Conservation (phyloP, 805 yeast genomes). For the Yamadazyma olivae region DNA sequence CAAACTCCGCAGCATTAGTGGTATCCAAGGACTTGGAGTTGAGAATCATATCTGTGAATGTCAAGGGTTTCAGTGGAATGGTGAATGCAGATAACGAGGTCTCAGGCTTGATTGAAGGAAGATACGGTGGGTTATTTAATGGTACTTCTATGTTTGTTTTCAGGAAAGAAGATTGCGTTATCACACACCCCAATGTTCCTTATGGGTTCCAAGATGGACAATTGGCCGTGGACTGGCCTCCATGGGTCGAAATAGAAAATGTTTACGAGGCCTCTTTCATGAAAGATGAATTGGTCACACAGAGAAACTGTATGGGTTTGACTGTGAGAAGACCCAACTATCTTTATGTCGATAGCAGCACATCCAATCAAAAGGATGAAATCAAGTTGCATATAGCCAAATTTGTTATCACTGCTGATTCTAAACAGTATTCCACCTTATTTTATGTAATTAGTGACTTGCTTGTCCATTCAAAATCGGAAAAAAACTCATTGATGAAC, state of each 20-base stretch:
- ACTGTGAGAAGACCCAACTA: conserved; percentile 51
- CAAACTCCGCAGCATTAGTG: conserved; percentile 47
- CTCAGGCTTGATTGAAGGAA: conserved; percentile 47
- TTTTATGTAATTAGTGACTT: conserved; percentile 35
- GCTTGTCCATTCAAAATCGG: conserved; percentile 26
- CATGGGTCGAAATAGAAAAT: conserved; percentile 77
- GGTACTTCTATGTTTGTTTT: conserved; percentile 57
- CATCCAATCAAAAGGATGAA: conserved; percentile 22
- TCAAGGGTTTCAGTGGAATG: conserved; percentile 37
- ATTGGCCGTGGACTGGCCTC: conserved; percentile 70
- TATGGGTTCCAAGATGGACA: conserved; percentile 55
- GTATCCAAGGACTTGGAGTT: conserved; percentile 59
- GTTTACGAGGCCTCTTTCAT: conserved; percentile 47
- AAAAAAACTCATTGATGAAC: conserved; percentile 32
- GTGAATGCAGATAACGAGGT: conserved; percentile 30
- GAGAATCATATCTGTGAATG: conserved; percentile 45
- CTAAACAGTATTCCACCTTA: conserved; percentile 35
- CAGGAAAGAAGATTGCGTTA: conserved; percentile 27
- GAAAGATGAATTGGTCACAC: conserved; percentile 29
- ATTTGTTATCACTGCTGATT: conserved; percentile 35
- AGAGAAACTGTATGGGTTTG: conserved; percentile 38
- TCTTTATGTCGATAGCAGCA: conserved; percentile 34
- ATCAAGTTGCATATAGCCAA: conserved; percentile 33
- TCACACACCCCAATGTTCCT: conserved; percentile 35
- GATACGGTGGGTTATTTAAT: conserved; percentile 53